phyloP scores from a whole-genome alignment of 805 yeast species.

The Yamadazyma akitaensis region DNA sequence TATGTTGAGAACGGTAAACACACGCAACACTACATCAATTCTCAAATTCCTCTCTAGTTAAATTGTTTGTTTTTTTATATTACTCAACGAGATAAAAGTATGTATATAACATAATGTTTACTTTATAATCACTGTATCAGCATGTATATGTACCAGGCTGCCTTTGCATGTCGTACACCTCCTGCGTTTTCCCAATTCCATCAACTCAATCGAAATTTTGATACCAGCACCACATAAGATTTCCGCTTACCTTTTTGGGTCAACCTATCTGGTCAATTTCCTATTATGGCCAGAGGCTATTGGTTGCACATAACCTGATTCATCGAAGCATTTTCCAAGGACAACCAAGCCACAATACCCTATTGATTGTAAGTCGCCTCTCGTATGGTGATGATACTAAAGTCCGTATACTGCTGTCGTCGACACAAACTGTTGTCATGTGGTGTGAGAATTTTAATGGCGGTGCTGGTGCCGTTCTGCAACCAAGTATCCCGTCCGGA shows the following conservation, averaged over 20 bases:
- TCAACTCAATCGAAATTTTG: background rate
- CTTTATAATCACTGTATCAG: background rate
- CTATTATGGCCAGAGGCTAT: constrained; percentile 19
- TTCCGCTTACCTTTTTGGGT: constrained; percentile 25
- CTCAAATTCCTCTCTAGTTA: constrained; percentile 9
- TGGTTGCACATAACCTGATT: constrained; percentile 21
- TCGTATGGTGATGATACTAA: background rate
- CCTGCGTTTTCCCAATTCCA: background rate
- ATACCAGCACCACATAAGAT: background rate
- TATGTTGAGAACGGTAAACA: background rate
- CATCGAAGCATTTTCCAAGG: background rate
- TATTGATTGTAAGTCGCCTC: background rate
- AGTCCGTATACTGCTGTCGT: background rate
- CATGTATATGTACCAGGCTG: background rate
- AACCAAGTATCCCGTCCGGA: too few relatives aligned
- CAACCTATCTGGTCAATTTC: constrained; percentile 14
- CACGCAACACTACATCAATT: constrained; percentile 1
- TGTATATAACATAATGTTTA: background rate
- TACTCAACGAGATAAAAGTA: constrained; percentile 3
- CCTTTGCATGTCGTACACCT: background rate
- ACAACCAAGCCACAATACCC: background rate
- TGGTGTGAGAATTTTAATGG: background rate
- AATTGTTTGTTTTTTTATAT: constrained; percentile 6
- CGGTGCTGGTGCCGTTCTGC: too few relatives aligned
- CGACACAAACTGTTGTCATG: background rate